These are phyloP conservation scores for Rhizophora mangle DNA, from an alignment of 345 rosid species.

Conservation along the genomic window DNA sequence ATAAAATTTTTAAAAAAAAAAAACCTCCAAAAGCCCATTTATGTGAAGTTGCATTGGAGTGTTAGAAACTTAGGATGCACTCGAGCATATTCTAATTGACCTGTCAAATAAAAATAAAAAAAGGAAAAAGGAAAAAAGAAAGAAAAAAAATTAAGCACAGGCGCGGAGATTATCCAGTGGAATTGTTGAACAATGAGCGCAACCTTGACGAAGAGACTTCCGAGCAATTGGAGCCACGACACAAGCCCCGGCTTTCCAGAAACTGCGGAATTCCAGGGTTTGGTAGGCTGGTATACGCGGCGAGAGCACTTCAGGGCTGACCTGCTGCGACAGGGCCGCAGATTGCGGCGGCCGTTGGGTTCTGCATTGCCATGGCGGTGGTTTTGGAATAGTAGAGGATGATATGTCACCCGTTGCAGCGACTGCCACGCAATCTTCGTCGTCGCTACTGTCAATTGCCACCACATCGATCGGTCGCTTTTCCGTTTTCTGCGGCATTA, in stretches of 20 bases:
- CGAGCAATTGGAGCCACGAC: slow-evolving; percentile 24
- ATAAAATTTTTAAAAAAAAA: slow-evolving; percentile 4
- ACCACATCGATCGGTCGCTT: slow-evolving; percentile 26
- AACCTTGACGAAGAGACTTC: slow-evolving; percentile 27
- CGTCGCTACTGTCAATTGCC: slow-evolving; percentile 46
- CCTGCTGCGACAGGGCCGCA: slow-evolving; percentile 3
- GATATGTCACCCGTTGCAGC: not conserved
- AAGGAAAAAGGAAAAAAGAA: not conserved
- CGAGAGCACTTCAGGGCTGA: slow-evolving; percentile 12
- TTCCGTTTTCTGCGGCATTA: slow-evolving; percentile 36
- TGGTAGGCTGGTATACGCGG: slow-evolving; percentile 17
- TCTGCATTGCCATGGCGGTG: slow-evolving; percentile 3
- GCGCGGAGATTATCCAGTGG: not conserved
- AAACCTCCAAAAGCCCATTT: slow-evolving; percentile 99
- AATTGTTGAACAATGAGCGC: slow-evolving; percentile 1
- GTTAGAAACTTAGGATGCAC: slow-evolving; percentile 92
- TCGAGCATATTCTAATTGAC: slow-evolving; percentile 76
- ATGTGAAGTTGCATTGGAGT: slow-evolving; percentile 98
- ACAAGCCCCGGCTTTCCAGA: slow-evolving; percentile 81
- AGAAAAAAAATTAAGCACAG: not conserved
- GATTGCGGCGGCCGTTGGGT: not conserved
- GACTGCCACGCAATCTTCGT: slow-evolving; percentile 29
- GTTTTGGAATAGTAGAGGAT: not conserved
- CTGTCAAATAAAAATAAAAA: slow-evolving; percentile 30
- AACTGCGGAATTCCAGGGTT: slow-evolving; percentile 54